A percentile compares a stretch with the other conserved stretches of the same genome.
Conservation (phyloP, 495 filamentous ascomycete genomes). For the Aspergillus campestris region DNA sequence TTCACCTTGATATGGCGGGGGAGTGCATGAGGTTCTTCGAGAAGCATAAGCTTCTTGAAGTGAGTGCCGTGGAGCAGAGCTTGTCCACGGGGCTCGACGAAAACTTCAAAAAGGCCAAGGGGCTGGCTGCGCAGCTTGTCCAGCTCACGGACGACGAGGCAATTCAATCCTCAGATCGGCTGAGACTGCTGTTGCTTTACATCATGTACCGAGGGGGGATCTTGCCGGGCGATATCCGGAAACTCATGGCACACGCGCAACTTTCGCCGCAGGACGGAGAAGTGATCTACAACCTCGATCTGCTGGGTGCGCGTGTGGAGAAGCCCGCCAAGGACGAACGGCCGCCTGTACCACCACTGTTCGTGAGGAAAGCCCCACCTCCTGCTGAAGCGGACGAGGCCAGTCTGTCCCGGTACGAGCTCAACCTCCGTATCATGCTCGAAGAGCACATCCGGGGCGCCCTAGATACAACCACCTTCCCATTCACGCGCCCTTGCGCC, state of each 20-base stretch:
- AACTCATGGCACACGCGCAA: conserved; percentile 75
- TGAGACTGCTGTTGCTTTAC: conserved; percentile 79
- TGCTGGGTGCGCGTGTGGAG: conserved; percentile 69
- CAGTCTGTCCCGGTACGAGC: conserved; percentile 42
- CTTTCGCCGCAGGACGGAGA: conserved; percentile 65
- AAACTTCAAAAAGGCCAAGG: conserved; percentile 83
- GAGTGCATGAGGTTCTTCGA: conserved; percentile 93
- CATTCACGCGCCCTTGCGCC: conserved; percentile 70
- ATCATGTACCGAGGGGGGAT: conserved; percentile 84
- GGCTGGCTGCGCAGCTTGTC: conserved; percentile 75
- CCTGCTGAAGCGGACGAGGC: conserved; percentile 41
- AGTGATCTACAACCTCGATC: conserved; percentile 66
- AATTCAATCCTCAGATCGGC: conserved; percentile 59
- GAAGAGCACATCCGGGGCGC: conserved; percentile 57
- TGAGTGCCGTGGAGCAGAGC: conserved; percentile 77
- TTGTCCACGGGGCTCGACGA: conserved; percentile 91
- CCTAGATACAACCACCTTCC: conserved; percentile 55
- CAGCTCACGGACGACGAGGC: conserved; percentile 75
- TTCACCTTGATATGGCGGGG: conserved; percentile 96
- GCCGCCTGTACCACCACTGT: conserved; percentile 55
- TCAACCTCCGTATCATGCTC: conserved; percentile 53
- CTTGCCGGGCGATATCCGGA: conserved; percentile 72
- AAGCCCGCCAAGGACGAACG: conserved; percentile 70
- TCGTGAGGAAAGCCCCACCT: conserved; percentile 49
- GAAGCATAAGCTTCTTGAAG: conserved; percentile 70